These are phyloP conservation scores for Sambucus nigra DNA, from an alignment of 129 eudicot species.

Conservation along the genomic window DNA sequence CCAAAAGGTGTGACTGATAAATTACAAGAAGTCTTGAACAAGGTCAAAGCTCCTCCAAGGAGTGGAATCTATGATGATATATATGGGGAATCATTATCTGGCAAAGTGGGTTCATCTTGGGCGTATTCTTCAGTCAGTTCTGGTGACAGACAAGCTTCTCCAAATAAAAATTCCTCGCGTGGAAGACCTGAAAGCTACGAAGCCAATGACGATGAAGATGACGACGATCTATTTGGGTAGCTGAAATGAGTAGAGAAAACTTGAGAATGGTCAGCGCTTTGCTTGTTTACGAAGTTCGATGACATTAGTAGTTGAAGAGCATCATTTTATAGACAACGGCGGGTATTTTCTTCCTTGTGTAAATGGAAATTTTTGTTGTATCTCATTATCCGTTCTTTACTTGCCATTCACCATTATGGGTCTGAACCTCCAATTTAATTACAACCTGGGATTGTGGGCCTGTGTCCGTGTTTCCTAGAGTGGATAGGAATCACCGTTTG, in stretches of 20 bases:
- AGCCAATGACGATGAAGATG: slow-evolving; percentile 40
- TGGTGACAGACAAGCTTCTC: slow-evolving; percentile 24
- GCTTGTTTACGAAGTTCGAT: slow-evolving; percentile 8
- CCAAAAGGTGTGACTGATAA: slow-evolving; percentile 84
- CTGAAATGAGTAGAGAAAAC: slow-evolving; percentile 8
- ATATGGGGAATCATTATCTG: slow-evolving; percentile 78
- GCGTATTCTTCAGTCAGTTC: slow-evolving; percentile 49
- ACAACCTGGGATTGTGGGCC: slow-evolving; percentile 20
- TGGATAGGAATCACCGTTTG: slow-evolving; percentile 17
- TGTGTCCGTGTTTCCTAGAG: slow-evolving; percentile 12
- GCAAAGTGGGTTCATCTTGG: slow-evolving; percentile 85
- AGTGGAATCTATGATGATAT: slow-evolving; percentile 86
- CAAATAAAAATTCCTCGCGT: slow-evolving; percentile 20
- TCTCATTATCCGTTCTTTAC: slow-evolving; percentile 7
- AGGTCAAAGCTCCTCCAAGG: slow-evolving; percentile 66
- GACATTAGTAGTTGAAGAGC: slow-evolving; percentile 9
- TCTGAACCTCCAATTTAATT: slow-evolving; percentile 8
- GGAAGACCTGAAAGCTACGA: slow-evolving; percentile 24
- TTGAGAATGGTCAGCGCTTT: slow-evolving; percentile 4
- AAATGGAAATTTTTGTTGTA: slow-evolving; percentile 18
- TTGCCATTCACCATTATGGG: not conserved
- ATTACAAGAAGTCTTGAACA: slow-evolving; percentile 70
- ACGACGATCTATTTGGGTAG: slow-evolving; percentile 90
- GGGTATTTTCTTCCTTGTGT: slow-evolving; percentile 11
- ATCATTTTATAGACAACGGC: slow-evolving; percentile 15